These are phyloP conservation scores for Scenedesmus sp. DNA, from an alignment of 163 green algal genomes.

Conservation along the genomic window DNA sequence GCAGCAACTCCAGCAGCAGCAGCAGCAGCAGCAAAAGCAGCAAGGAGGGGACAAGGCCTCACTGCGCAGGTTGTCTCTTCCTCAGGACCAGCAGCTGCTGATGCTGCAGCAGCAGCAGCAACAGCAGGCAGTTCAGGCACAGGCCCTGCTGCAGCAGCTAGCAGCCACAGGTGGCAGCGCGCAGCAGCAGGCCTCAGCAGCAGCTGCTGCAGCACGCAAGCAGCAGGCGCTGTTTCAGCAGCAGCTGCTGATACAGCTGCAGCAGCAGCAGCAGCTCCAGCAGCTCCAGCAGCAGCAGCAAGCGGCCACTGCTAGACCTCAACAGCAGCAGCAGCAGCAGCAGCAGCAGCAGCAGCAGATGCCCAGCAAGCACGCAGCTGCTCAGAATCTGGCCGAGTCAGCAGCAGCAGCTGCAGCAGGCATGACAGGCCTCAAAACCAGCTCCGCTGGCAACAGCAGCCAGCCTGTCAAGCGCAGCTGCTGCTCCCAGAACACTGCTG, in stretches of 20 bases:
- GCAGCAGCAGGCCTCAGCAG: not conserved
- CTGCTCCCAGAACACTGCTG: not conserved
- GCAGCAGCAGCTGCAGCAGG: slow-evolving; percentile 10
- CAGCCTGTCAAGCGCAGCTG: slow-evolving; percentile 10
- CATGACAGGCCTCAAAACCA: not conserved
- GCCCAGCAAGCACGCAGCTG: not conserved
- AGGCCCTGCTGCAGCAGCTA: slow-evolving; percentile 23
- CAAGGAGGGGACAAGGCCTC: not conserved
- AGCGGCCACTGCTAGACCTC: not conserved
- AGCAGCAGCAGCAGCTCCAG: slow-evolving; percentile 23
- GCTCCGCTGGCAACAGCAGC: not conserved
- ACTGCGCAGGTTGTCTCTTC: not conserved
- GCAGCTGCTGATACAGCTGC: slow-evolving; percentile 8
- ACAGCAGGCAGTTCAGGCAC: not conserved
- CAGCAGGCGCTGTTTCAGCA: slow-evolving; percentile 22
- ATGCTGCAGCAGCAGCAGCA: slow-evolving; percentile 21
- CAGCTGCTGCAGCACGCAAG: slow-evolving; percentile 1
- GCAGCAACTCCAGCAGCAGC: not conserved
- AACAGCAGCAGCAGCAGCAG: not conserved
- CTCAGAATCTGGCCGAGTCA: not conserved
- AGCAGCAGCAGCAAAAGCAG: slow-evolving; percentile 36
- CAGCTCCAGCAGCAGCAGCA: not conserved
- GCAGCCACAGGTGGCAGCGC: not conserved
- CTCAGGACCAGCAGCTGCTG: slow-evolving; percentile 20
- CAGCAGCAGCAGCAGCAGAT: slow-evolving; percentile 9